Conservation (phyloP, 768 basidiomycete genomes). For the Amanita muscaria region DNA sequence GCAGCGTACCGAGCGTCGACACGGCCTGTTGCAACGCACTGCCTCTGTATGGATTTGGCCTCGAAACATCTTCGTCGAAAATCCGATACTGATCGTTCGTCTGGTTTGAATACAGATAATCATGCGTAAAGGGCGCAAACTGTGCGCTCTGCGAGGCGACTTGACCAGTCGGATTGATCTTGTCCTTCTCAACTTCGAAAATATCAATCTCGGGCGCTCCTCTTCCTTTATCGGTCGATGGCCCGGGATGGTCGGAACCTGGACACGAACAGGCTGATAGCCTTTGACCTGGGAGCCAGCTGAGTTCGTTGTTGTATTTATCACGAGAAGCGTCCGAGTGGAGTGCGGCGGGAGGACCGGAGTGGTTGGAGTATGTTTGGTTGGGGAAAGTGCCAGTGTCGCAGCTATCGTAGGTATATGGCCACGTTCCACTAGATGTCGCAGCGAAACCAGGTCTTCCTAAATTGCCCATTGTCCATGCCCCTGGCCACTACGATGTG, state of each 20-base stretch:
- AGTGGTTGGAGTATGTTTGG: constrained; percentile 45
- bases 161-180: constrained; percentile 33
- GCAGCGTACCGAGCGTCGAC: constrained; percentile 36
- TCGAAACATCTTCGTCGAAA: constrained; percentile 14
- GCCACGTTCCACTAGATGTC: constrained; percentile 77
- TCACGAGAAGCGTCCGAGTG: constrained; percentile 36
- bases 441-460: constrained; percentile 75
- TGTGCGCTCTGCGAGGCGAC: constrained; percentile 71
- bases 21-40: constrained; percentile 54
- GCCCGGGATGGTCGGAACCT: constrained; percentile 72
- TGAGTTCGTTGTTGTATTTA: constrained; percentile 53
- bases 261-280: constrained; percentile 75
- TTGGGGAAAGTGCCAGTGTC: constrained; percentile 75
- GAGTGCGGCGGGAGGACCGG: constrained; percentile 54
- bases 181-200: constrained; percentile 67
- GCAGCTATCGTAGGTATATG: constrained; percentile 65
- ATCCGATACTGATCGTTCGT: constrained; percentile 26
- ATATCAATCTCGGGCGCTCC: constrained; percentile 81
- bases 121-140: constrained; percentile 48
- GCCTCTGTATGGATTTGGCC: constrained; percentile 35
- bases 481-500: constrained; percentile 67
- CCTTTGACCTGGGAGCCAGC: constrained; percentile 74
- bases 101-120: constrained; percentile 29
- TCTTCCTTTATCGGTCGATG: constrained; percentile 42
- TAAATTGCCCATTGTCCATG: constrained; percentile 87